Evolutionary conservation across 1,284 basidiomycete species (phyloP).

Genomic region (Neolentinus lepideus): DNA sequence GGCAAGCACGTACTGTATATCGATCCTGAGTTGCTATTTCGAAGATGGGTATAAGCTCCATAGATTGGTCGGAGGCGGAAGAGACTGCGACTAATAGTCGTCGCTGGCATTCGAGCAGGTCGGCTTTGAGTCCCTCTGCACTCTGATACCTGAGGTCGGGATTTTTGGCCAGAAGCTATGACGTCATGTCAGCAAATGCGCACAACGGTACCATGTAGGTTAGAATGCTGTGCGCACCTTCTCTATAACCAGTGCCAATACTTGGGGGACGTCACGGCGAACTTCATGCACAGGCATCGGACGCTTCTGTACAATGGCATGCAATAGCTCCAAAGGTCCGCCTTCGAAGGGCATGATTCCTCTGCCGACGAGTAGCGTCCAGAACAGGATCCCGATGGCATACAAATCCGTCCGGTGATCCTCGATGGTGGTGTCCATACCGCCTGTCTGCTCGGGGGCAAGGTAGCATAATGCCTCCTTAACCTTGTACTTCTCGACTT

Average conservation of each 20-base stretch:
- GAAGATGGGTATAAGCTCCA: constrained; percentile 60
- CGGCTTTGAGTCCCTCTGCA: constrained; percentile 57
- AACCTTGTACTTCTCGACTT: constrained; percentile 55
- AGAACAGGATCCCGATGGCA: constrained; percentile 62
- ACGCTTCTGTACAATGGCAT: constrained; percentile 61
- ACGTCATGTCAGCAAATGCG: constrained; percentile 1
- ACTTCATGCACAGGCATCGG: constrained; percentile 71
- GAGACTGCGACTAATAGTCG: constrained; percentile 51
- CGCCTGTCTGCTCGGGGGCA: constrained; percentile 67
- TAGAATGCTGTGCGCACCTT: constrained; percentile 33
- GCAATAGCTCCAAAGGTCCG: constrained; percentile 56
- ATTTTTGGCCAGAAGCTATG: constrained; percentile 52
- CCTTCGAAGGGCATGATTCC: constrained; percentile 69
- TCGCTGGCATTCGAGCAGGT: constrained; percentile 59
- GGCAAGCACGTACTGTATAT: constrained; percentile 36
- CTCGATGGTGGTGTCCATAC: constrained; percentile 59
- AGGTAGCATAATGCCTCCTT: constrained; percentile 70
- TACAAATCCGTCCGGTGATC: constrained; percentile 68
- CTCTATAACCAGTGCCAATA: constrained; percentile 62
- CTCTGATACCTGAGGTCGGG: constrained; percentile 64
- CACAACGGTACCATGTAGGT: not conserved
- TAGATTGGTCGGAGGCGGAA: constrained; percentile 45
- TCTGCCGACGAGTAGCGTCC: constrained; percentile 60
- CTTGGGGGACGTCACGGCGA: constrained; percentile 62
- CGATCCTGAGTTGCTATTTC: constrained; percentile 57